Evolutionary conservation across 2,329 filamentous ascomycete species (phyloP), one percentile per base, ranked within the genome.

Genomic region (Curvularia lunata): DNA sequence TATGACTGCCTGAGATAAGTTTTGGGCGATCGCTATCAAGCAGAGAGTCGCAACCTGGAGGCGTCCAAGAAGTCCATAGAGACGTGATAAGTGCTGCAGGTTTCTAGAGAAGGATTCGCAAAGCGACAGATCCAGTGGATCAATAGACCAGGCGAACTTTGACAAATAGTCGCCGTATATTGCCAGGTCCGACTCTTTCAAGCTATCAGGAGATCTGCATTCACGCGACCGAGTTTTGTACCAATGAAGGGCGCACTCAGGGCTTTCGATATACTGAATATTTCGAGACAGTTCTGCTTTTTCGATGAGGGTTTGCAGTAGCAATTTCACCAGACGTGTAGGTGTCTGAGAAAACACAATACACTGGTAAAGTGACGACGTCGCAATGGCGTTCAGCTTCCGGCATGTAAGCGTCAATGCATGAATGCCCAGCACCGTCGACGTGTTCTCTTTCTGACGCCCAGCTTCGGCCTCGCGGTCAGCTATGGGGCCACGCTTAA

Each of bases 241-340:
- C 12, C 5, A 18, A 25, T 32, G 16, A 28, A 12, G 19, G 18
- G 30, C 8, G 27, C 38, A 13, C 18, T 28, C 28, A 12, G 27
- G 40, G 23, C 32, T 34, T 32, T 52, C 25, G 25, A 23, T 43
- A 8, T 52, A 52, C 5, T 18, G 40, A 8, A 52, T 43, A 19
- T 42, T 19, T 25, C 40, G 49, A 43, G 25, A 34, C 5, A 18
- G 13, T 19, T 34, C 48, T 23, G 40, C 38, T 30, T 7, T 16
- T 38, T 16, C 25, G 19, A 34, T 18, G n/a, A 52, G 38, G 4
- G 19, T 32, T n/a, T 19, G 28, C 13, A 27, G 40, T 28, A 13
- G 21, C 21, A 25, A 43, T 6, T 38, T 49, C n/a, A 81, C 75
- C 13, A 71, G 69, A 23, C 77, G 77, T 62, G 74, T 74, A 27